Evolutionary conservation across 1,284 basidiomycete species (phyloP).

Genomic region (Ceratobasidium sp.): DNA sequence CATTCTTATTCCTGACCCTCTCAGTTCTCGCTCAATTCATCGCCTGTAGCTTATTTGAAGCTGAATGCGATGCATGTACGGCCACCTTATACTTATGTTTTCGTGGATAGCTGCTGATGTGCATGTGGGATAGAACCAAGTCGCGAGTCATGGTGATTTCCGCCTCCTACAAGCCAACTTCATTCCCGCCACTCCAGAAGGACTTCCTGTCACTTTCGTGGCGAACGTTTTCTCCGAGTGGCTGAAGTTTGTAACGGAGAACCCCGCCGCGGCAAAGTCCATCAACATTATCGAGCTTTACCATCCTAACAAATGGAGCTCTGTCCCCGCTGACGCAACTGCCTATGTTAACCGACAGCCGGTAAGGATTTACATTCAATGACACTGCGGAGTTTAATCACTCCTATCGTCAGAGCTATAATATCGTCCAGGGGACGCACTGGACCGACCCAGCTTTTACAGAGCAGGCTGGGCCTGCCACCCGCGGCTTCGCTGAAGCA

Average conservation of each 20-base stretch:
- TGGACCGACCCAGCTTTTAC: conserved; percentile 25
- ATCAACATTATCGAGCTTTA: conserved; percentile 39
- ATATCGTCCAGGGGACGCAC: neutral
- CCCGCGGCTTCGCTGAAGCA: neutral
- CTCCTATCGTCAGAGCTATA: neutral
- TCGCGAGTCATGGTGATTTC: neutral
- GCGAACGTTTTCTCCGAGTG: neutral
- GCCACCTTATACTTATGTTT: neutral
- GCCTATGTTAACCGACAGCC: conserved; percentile 41
- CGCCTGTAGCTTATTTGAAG: neutral
- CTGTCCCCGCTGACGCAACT: conserved; percentile 35
- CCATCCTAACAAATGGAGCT: conserved; percentile 11
- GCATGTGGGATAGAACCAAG: neutral
- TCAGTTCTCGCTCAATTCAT: neutral
- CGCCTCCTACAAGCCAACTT: conserved; percentile 25
- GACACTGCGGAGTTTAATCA: neutral
- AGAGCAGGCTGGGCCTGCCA: neutral
- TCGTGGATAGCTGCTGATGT: neutral
- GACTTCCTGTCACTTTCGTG: conserved; percentile 9
- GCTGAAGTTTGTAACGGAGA: conserved; percentile 18
- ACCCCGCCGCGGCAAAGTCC: conserved; percentile 10
- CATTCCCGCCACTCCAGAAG: conserved; percentile 1
- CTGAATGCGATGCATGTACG: conserved; percentile 18
- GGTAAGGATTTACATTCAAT: conserved; percentile 12
- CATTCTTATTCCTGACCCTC: neutral